Evolutionary conservation across 208 protist species (phyloP).

Genomic region (Leishmania tropica): DNA sequence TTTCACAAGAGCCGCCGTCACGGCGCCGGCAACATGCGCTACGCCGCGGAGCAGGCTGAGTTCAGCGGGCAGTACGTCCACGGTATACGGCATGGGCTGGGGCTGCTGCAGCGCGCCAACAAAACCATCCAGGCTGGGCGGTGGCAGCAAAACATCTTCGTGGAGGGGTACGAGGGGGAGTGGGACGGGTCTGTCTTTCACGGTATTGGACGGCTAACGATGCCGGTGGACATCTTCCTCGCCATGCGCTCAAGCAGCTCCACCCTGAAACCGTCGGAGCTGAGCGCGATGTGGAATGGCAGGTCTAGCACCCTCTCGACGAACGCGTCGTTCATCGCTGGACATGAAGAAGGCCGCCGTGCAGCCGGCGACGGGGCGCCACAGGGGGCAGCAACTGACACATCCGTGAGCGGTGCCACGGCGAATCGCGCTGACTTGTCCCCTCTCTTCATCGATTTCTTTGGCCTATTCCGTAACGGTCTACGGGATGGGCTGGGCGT

Average conservation of each 20-base stretch:
- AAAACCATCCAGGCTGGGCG: slow-evolving; percentile 64
- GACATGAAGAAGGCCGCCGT: slow-evolving; percentile 3
- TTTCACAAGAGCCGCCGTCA: slow-evolving; percentile 68
- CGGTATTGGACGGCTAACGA: slow-evolving; percentile 65
- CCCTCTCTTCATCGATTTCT: slow-evolving; percentile 57
- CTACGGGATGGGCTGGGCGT: slow-evolving; percentile 71
- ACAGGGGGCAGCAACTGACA: not conserved
- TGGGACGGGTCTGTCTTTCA: slow-evolving; percentile 76
- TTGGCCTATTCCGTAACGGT: slow-evolving; percentile 82
- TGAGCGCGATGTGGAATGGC: slow-evolving; percentile 15
- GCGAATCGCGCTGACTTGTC: slow-evolving; percentile 1
- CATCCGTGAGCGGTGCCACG: not conserved
- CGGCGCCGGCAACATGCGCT: slow-evolving; percentile 81
- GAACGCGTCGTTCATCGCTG: not conserved
- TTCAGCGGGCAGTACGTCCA: slow-evolving; percentile 75
- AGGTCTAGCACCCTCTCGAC: not conserved
- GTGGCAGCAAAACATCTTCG: slow-evolving; percentile 65
- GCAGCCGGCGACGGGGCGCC: not conserved
- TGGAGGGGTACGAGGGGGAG: slow-evolving; percentile 88
- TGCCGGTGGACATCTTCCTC: slow-evolving; percentile 52
- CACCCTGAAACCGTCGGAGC: slow-evolving; percentile 19
- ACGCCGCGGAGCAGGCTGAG: slow-evolving; percentile 61
- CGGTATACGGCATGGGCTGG: slow-evolving; percentile 66
- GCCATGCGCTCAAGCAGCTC: slow-evolving; percentile 26
- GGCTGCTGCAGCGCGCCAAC: slow-evolving; percentile 58